These are phyloP conservation scores for Neurospora intermedia DNA, from an alignment of 495 filamentous ascomycete genomes.

Conservation along the genomic window DNA sequence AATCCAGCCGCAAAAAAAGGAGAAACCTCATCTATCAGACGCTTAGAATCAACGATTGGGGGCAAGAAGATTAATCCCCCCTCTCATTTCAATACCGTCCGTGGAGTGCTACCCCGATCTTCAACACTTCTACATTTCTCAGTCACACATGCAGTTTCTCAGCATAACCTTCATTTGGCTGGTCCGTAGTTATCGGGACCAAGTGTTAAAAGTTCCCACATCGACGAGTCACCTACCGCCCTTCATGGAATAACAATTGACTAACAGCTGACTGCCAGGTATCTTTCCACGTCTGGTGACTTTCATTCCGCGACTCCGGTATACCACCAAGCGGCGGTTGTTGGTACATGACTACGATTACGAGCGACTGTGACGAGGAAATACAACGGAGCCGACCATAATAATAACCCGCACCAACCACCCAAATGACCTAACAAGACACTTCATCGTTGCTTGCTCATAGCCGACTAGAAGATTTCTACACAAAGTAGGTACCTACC, in stretches of 20 bases:
- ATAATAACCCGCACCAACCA: too few species aligned
- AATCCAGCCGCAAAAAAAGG: neutral
- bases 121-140: too few species aligned
- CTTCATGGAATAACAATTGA: neutral
- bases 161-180: too few species aligned
- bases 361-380: neutral
- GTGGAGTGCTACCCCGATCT: too few species aligned
- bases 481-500: neutral
- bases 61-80: neutral
- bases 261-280: too few species aligned
- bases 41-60: neutral
- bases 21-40: neutral
- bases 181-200: too few species aligned
- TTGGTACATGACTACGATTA: neutral
- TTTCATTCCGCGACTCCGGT: neutral
- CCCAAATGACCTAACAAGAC: too few species aligned
- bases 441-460: neutral
- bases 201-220: too few species aligned
- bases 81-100: too few species aligned
- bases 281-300: neutral
- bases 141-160: too few species aligned
- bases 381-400: neutral
- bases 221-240: too few species aligned
- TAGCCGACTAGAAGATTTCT: neutral
- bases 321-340: neutral